phyloP scores from a whole-genome alignment of 257 asterid species.

The Craterostigma plantagineum region DNA sequence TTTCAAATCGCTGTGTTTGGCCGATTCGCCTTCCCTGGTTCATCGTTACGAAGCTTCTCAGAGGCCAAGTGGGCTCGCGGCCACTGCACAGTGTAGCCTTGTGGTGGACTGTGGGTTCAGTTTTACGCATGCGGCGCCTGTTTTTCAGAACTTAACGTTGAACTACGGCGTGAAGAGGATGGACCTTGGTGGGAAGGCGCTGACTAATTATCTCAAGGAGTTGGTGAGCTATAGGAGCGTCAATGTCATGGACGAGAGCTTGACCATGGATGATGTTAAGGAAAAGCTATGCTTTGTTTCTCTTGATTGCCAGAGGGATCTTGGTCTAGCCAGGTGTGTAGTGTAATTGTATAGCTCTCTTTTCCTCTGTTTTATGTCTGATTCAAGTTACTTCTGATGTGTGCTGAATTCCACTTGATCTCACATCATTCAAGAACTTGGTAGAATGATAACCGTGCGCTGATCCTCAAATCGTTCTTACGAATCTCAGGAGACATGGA shows the following conservation, averaged over 20 bases:
- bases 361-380: neutral
- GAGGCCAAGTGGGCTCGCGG: constrained; percentile 50
- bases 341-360: too few species aligned
- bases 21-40: constrained; percentile 74
- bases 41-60: constrained; percentile 83
- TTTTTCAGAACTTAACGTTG: constrained; percentile 71
- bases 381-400: neutral
- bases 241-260: constrained; percentile 93
- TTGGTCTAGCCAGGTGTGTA: constrained; percentile 60
- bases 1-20: constrained; percentile 50
- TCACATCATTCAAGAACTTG: too few species aligned
- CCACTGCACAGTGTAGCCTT: constrained; percentile 75
- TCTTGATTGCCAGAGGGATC: constrained; percentile 61
- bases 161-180: constrained; percentile 75
- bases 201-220: constrained; percentile 84
- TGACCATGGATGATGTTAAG: constrained; percentile 84
- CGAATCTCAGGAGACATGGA: constrained; percentile 48
- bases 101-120: constrained; percentile 92
- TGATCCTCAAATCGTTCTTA: too few species aligned
- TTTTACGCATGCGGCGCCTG: constrained; percentile 84
- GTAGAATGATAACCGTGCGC: too few species aligned
- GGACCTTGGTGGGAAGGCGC: constrained; percentile 88
- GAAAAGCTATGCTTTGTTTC: constrained; percentile 93
- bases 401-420: too few species aligned
- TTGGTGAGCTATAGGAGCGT: constrained; percentile 84